These are phyloP conservation scores for Ulvella scutata DNA, from an alignment of 139 green algal genomes.

Conservation along the genomic window DNA sequence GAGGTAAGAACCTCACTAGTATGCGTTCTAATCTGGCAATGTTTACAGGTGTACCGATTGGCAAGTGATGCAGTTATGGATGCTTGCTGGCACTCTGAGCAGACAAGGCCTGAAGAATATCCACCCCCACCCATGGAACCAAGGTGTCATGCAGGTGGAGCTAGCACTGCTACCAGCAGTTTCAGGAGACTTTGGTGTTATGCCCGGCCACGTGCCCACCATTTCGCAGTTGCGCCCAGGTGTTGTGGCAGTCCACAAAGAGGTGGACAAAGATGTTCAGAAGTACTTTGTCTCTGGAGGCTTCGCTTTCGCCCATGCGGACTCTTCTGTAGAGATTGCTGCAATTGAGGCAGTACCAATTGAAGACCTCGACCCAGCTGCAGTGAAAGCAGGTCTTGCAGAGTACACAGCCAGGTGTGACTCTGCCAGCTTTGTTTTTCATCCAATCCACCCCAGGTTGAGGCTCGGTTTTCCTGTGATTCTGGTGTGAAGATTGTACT, in stretches of 20 bases:
- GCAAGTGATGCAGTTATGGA: neutral
- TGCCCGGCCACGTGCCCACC: conserved; percentile 77
- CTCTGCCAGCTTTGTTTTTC: conserved; percentile 1
- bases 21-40: neutral
- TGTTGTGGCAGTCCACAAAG: conserved; percentile 60
- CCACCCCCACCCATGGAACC: neutral
- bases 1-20: conserved; percentile 8
- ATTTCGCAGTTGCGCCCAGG: conserved; percentile 71
- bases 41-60: neutral
- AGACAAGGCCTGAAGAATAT: too few species aligned
- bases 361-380: conserved; percentile 50
- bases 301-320: conserved; percentile 78
- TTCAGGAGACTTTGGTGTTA: conserved; percentile 75
- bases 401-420: conserved; percentile 64
- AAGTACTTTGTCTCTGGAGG: conserved; percentile 75
- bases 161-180: conserved; percentile 62
- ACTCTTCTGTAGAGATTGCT: conserved; percentile 59
- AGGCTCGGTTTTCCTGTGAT: neutral
- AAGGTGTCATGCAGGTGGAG: conserved; percentile 46
- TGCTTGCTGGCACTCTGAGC: neutral
- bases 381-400: conserved; percentile 44
- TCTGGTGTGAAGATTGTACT: neutral
- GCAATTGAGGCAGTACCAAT: conserved; percentile 69
- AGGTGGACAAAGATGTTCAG: conserved; percentile 54
- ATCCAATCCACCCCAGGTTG: neutral